phyloP scores from a whole-genome alignment of 495 filamentous ascomycete species.

The Xylaria bambusicola region DNA sequence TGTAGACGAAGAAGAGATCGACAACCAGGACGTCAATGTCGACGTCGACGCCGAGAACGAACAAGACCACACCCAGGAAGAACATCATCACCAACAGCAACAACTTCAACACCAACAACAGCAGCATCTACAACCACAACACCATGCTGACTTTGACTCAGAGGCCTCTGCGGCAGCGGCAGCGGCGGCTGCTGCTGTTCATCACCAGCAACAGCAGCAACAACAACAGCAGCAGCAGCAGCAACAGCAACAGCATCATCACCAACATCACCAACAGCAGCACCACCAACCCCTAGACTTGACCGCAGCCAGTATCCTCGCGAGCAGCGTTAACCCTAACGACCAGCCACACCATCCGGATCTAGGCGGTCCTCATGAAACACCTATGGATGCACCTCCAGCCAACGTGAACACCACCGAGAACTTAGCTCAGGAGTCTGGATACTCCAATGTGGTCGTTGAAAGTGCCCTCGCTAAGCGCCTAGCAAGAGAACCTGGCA shows the following conservation, averaged over 20 bases:
- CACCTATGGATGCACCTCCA: conserved; percentile 23
- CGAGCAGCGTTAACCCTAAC: conserved; percentile 28
- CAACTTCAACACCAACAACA: conserved; percentile 3
- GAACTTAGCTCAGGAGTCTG: conserved; percentile 42
- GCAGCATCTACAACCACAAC: conserved; percentile 14
- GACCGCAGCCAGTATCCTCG: conserved; percentile 33
- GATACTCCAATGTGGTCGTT: conserved; percentile 42
- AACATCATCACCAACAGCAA: conserved; percentile 10
- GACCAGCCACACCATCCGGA: conserved; percentile 21
- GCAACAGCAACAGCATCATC: conserved; percentile 29
- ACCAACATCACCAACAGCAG: conserved; percentile 28
- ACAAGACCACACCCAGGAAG: conserved; percentile 13
- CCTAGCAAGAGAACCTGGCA: conserved; percentile 44
- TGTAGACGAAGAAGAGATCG: conserved; percentile 24
- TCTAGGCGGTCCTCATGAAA: conserved; percentile 23
- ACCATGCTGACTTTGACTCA: conserved; percentile 28
- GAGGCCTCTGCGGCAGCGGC: conserved; percentile 41
- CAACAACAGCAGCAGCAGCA: conserved; percentile 30
- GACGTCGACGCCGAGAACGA: conserved; percentile 22
- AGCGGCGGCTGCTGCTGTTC: conserved; percentile 36
- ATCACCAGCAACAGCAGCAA: conserved; percentile 30
- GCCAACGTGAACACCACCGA: conserved; percentile 41
- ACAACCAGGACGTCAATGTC: conserved; percentile 16
- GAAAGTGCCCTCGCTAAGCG: conserved; percentile 52
- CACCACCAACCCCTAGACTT: conserved; percentile 33